These are phyloP conservation scores for Candida pseudofarinosa DNA, from an alignment of 805 yeast species.

Conservation along the genomic window DNA sequence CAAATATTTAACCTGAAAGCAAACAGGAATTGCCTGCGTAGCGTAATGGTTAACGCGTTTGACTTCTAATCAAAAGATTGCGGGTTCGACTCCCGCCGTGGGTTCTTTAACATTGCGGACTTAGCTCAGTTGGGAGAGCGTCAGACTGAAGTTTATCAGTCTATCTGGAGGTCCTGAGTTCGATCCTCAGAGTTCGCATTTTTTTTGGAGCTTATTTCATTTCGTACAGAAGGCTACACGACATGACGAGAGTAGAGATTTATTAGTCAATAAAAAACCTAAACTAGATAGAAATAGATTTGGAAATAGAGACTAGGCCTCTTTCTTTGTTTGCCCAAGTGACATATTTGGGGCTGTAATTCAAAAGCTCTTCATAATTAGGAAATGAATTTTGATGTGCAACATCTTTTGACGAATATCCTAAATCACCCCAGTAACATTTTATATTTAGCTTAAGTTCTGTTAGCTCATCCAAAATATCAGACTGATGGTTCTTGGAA, in stretches of 20 bases:
- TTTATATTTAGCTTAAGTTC: constrained; percentile 54
- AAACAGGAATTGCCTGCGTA: constrained; percentile 26
- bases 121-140: constrained; percentile 40
- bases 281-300: constrained; percentile 26
- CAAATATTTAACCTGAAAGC: too few species aligned
- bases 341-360: constrained; percentile 62
- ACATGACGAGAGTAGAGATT: too few species aligned
- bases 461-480: constrained; percentile 9
- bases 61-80: constrained; percentile 64
- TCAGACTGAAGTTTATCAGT: constrained; percentile 31
- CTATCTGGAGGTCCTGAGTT: constrained; percentile 29
- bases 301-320: constrained; percentile 63
- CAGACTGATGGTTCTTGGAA: constrained; percentile 13
- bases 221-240: too few species aligned
- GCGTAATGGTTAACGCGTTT: constrained; percentile 68
- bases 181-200: constrained; percentile 29
- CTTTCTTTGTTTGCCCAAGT: constrained; percentile 61
- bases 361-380: constrained; percentile 65
- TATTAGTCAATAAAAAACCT: background rate
- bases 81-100: constrained; percentile 59
- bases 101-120: constrained; percentile 28
- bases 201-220: constrained; percentile 10
- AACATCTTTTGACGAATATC: constrained; percentile 38
- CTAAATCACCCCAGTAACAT: constrained; percentile 80
- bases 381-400: constrained; percentile 46